Base-by-base conservation (phyloP, 2,329 filamentous ascomycete genomes). In the Ascochyta lentis region DNA sequence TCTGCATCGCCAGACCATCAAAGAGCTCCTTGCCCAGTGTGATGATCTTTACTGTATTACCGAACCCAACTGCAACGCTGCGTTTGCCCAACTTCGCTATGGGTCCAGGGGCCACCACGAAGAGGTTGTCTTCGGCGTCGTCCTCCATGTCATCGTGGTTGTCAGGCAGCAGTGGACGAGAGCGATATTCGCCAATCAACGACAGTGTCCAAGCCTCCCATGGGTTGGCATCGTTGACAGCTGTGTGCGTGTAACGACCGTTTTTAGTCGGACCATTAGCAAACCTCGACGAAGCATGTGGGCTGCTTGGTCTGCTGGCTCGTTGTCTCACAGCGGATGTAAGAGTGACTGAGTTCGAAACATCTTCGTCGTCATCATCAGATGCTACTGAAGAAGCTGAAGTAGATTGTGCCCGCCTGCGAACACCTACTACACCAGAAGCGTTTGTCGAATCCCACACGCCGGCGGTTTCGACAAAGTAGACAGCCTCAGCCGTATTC, bases 21-120 rank as follows among this genome's bases (percentile, higher is more conserved):
- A 89, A 89, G 29, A 84, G 79, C 67, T 89, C 88, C 59, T 85
- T 82, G 6, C 88, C 89, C 6, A 89, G 78, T 2, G 84, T 85
- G 52, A 92, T 82, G 46, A 92, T 77, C 74, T 92, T 92, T 66
- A 92, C 81, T 1, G 85, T 80, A 62, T 92, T 90, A 12, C 89
- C 90, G 56, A 92, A 86, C 0, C 84, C 88, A 27, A 93, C 83
- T 0, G 86, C 90, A 3, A 91, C 81, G 46, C 87, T 89, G 41
- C 82, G 80, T 43, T 83, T 81, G 12, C 89, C 89, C 1, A 91
- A 76, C 48, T 79, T 79, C 2, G 81, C 79, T 53, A 89, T 84
- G 0, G 89, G 89, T 0, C 90, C 90, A 1, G 89, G 77, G 41
- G 81, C 81, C 2, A 84, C 84, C 22, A 91, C 85, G 42, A 91